Percentiles rank a stretch among this genome's conserved stretches.
phyloP scores from a whole-genome alignment of 495 filamentous ascomycete genomes.

The Penicillium mononematosum region DNA sequence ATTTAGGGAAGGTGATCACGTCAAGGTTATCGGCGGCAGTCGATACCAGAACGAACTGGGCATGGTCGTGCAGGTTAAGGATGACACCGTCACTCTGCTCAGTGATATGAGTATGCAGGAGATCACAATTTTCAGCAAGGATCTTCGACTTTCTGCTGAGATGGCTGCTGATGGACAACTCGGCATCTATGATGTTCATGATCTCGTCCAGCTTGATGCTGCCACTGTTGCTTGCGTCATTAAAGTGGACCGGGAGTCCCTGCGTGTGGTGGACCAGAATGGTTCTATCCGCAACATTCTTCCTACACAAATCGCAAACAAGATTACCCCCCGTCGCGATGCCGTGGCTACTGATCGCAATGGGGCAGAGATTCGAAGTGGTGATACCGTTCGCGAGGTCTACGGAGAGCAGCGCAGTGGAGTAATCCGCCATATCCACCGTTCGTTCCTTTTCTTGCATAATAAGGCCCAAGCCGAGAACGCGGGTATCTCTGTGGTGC shows the following conservation, averaged over 20 bases:
- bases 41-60: conserved; percentile 91
- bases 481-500: conserved; percentile 84
- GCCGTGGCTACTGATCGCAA: conserved; percentile 91
- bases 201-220: conserved; percentile 91
- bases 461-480: conserved; percentile 84
- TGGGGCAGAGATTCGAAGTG: conserved; percentile 86
- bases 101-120: conserved; percentile 89
- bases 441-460: conserved; percentile 83
- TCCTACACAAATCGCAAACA: conserved; percentile 87
- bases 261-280: conserved; percentile 88
- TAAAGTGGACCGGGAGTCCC: conserved; percentile 90
- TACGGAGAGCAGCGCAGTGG: conserved; percentile 82
- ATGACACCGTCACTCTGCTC: conserved; percentile 86
- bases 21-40: conserved; percentile 96
- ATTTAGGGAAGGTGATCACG: conserved; percentile 93
- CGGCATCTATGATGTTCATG: conserved; percentile 84
- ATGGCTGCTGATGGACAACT: conserved; percentile 75
- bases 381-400: conserved; percentile 89
- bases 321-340: conserved; percentile 70
- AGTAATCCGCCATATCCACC: conserved; percentile 87
- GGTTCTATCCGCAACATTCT: conserved; percentile 76
- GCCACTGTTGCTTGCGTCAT: conserved; percentile 89
- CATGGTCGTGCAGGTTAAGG: conserved; percentile 90
- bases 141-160: conserved; percentile 88
- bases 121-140: conserved; percentile 97